Base-by-base conservation (phyloP, 2,329 filamentous ascomycete species). In the Fragosphaeria purpurea region DNA sequence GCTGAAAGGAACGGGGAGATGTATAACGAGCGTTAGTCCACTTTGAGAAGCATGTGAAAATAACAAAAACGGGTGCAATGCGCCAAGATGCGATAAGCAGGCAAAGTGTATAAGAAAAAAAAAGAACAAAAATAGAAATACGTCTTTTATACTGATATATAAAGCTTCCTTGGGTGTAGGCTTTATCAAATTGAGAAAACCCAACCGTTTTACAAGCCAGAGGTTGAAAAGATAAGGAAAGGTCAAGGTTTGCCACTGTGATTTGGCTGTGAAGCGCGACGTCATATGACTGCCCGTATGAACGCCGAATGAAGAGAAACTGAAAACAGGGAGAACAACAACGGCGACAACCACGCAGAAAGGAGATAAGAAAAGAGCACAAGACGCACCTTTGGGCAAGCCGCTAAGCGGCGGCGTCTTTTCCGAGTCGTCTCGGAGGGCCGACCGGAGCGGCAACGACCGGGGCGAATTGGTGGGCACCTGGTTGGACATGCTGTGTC, bases 371-470 rank as follows among this genome's bases (percentile, higher is more conserved):
- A 22, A 22, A 22, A 22, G 22, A 41, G 13, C 1, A 12, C 12
- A 33, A 11, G 22, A 7, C 50, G 46, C 32, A 57, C 57, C 57
- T 47, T 59, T 59, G 13, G 47, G 33, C 1, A 41, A 37, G 6
- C 53, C 51, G 22, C 53, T 53, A 11, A 44, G 39, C 3, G 55
- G 51, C 35, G 53, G 50, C n/a, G 55, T 53, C 35, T 53, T 50
- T 2, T 58, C 56, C 2, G 56, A 52, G 47, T 59, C 57, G 48
- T 59, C 57, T 7, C 51, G 53, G 56, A 73, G 60, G 31, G 68
- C 70, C 39, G 70, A 72, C 44, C 68, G 68, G 48, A 72, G 60
- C 6, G 69, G 67, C 53, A 55, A 30, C 8, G 52, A 39, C 46
- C 51, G 47, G 4, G 56, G 56, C 41, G 55, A 57, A 44, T 44